Conservation (phyloP, 257 asterid genomes). For the Rhazya stricta region DNA sequence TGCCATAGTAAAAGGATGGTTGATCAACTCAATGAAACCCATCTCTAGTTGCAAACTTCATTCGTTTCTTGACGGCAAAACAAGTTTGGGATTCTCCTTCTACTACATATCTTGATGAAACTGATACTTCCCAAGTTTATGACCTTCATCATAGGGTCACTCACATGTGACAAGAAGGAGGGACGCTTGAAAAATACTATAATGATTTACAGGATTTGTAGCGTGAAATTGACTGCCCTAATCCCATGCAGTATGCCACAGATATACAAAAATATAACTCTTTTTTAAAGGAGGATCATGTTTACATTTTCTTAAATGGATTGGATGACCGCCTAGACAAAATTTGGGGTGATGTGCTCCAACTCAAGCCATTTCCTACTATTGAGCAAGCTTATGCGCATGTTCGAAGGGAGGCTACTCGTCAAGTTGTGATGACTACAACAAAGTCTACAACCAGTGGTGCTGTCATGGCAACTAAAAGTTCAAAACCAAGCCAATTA, state of each 20-base stretch:
- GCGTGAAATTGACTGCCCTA: constrained; percentile 13
- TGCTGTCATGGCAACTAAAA: too few relatives aligned
- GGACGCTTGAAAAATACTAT: constrained; percentile 8
- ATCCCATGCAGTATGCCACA: background rate
- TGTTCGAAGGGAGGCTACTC: background rate
- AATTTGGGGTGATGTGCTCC: background rate
- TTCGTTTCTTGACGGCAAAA: background rate
- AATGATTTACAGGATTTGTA: background rate
- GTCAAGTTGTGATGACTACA: background rate
- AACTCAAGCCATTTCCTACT: background rate
- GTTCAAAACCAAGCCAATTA: too few relatives aligned
- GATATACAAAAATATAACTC: constrained; percentile 9
- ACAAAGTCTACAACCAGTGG: background rate
- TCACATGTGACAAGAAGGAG: constrained; percentile 1
- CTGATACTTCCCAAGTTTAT: background rate
- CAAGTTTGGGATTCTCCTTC: background rate
- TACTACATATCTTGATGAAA: background rate
- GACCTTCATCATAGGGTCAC: background rate
- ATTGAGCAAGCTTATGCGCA: constrained; percentile 1
- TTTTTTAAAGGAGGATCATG: constrained; percentile 3
- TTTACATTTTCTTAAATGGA: constrained; percentile 4
- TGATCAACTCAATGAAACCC: background rate
- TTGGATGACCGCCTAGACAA: constrained; percentile 7
- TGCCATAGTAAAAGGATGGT: too few relatives aligned
- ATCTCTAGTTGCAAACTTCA: background rate